Base-by-base conservation (phyloP, 805 yeast species). In the Wickerhamomyces xylosicus region DNA sequence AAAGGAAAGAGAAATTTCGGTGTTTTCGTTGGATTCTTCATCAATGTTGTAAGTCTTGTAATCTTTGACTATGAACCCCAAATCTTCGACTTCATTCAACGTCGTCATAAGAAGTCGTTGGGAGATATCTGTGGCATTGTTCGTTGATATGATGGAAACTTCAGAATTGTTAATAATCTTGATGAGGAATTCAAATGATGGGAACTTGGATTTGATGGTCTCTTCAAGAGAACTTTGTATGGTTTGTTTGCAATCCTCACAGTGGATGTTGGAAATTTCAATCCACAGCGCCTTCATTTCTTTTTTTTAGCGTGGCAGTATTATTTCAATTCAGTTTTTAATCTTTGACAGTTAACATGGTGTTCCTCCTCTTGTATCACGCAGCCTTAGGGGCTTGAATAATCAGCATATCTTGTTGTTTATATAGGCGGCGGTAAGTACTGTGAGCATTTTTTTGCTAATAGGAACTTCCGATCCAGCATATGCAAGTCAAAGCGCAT, bases 41-140 rank as follows among this genome's bases (percentile, higher is more conserved):
- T 57, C 46, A 15, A 41, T 45, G 14, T 59, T 57, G 18, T 54
- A 42, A 3, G 56, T 49, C 3, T 54, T 46, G 33, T 48, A 52
- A 22, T 53, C 54, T 8, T 40, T 50, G 17, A 53, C 44, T 17
- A 41, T 49, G 40, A 53, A 48, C 36, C 42, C 52, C 33, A 33
- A 27, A 36, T 20, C 46, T 25, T 36, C 43, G 10, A 49, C 25
- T 3, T 35, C 17, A 7, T 35, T 25, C 15, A 47, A 17, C 3
- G 41, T 36, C 15, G 34, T 19, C 22, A 33, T 40, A 22, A 43
- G 45, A 11, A 44, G 25, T 27, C 39, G 32, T n/a, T 14, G 29
- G 15, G 25, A 20, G 17, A 36, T 10, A 11, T 25, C 13, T 13
- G 8, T 21, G 25, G 9, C 28, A 39, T 8, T 17, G 32, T 14